Evolutionary conservation across 2,329 filamentous ascomycete species (phyloP), one percentile per base, ranked within the genome.

Genomic region (Epichloe aotearoae): DNA sequence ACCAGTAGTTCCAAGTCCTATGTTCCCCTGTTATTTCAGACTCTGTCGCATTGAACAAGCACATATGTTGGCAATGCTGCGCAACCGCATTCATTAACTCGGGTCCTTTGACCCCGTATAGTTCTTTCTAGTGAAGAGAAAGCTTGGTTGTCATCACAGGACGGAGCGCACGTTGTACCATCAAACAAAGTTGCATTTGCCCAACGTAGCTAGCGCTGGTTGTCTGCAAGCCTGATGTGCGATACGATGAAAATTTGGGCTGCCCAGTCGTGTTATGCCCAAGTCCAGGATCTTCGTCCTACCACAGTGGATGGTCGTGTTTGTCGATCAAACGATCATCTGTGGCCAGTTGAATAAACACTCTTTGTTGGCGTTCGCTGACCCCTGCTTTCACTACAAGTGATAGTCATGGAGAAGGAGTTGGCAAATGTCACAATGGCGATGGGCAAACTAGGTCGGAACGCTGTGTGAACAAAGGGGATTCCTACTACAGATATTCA

Each of bases 401-500:
- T 5, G 36, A 33, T 14, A 1, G n/a, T 8, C 6, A 39, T 14
- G n/a, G 30, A 14, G 20, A 15, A 39, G 23, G 15, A 40, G 15
- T 14, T 15, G 36, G 20, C 30, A 42, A 4, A 43, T 43, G 34
- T 42, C 36, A 46, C 50, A 15, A 40, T 20, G 20, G 17, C 26
- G 10, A 33, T 17, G n/a, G 10, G 43, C 8, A 39, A 37, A 8
- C n/a, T 19, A 6, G 2, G 30, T 12, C 30, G 47, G 41, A 56
- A 50, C 40, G 51, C 43, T 52, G 50, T 49, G 48, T 59, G 56
- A 61, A 63, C 58, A 62, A 63, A 62, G 59, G 57, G 51, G 57
- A 64, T 66, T 66, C 71, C 67, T 69, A 68, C 67, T 68, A 69
- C 61, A 68, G 65, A 66, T 70, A 69, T 71, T 70, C 65, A 72